phyloP scores from a whole-genome alignment of 306 rosid genomes.

The barrel medic (Medicago truncatula) region MtrunA17r5.0-ANR NC_053049.1:48243001-48243500 shows the following conservation, averaged over 20 bases:
- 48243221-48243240: constrained; percentile 98
- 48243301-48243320: constrained; percentile 20
- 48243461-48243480: not conserved
- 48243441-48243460: constrained; percentile 38
- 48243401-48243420: constrained; percentile 70
- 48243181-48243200: constrained; percentile 87
- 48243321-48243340: constrained; percentile 68
- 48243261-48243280: constrained; percentile 25
- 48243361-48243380: constrained; percentile 99
- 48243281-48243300: constrained; percentile 16
- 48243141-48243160: constrained; percentile 99
- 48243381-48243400: constrained; percentile 94
- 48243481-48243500: constrained; percentile 18
- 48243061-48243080: constrained; percentile 1
- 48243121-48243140: not conserved
- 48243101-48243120: constrained; percentile 18
- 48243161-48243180: constrained; percentile 98
- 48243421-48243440: constrained; percentile 34
- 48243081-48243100: constrained; percentile 29
- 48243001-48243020: constrained; percentile 83
- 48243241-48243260: constrained; percentile 51
- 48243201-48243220: constrained; percentile 96
- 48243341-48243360: constrained; percentile 83
- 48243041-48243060: constrained; percentile 63
- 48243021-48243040: constrained; percentile 97